Evolutionary conservation across 352 stramenopile genomes (phyloP).

Genomic region (Plasmopara halstedii): DNA sequence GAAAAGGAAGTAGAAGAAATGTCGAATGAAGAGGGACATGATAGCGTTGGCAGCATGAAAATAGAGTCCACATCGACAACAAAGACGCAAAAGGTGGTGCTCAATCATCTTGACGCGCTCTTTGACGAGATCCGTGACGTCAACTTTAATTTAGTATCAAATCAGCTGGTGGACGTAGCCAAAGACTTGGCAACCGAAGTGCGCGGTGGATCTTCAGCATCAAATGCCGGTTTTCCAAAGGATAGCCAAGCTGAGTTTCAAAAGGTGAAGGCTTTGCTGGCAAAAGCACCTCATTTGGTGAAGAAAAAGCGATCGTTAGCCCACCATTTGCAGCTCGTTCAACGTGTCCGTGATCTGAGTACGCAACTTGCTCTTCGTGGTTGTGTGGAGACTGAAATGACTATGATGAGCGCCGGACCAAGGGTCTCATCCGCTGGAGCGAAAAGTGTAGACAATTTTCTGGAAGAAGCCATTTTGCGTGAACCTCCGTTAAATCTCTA

Average conservation of each 20-base stretch:
- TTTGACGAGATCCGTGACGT: conserved; percentile 67
- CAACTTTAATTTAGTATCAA: conserved; percentile 68
- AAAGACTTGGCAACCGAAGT: conserved; percentile 46
- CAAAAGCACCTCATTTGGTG: conserved; percentile 63
- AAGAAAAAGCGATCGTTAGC: conserved; percentile 63
- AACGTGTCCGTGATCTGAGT: conserved; percentile 52
- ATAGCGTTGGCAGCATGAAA: conserved; percentile 5
- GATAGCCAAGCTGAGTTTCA: conserved; percentile 28
- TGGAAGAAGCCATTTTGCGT: conserved; percentile 63
- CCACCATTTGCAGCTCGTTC: conserved; percentile 58
- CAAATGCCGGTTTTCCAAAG: conserved; percentile 8
- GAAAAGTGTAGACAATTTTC: conserved; percentile 58
- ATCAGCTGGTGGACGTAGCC: conserved; percentile 40
- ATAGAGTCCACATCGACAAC: conserved; percentile 2
- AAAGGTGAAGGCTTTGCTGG: conserved; percentile 39
- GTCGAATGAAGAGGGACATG: conserved; percentile 5
- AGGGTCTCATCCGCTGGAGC: conserved; percentile 26
- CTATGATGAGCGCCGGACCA: conserved; percentile 60
- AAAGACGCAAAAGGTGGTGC: conserved; percentile 40
- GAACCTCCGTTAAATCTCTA: conserved; percentile 61
- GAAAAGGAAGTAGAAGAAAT: conserved; percentile 30
- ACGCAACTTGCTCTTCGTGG: conserved; percentile 46
- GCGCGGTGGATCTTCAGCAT: conserved; percentile 16
- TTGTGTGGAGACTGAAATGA: conserved; percentile 74
- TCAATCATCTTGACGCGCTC: conserved; percentile 65